These are phyloP conservation scores for Globisporangium cystogenes DNA, from an alignment of 352 stramenopile species.

Conservation along the genomic window DNA sequence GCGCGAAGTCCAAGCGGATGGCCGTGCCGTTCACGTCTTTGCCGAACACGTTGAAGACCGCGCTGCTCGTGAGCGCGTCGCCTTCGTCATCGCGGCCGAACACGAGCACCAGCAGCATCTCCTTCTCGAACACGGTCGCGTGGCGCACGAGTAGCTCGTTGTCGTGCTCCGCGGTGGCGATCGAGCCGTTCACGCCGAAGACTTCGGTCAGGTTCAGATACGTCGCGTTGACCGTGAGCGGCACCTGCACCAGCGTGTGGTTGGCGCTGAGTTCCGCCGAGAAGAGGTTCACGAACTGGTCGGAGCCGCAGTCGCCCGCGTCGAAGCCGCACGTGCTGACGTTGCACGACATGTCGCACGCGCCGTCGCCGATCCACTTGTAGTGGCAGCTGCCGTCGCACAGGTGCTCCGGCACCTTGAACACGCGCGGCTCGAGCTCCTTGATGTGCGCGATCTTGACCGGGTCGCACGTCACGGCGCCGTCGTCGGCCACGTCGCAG, in stretches of 20 bases:
- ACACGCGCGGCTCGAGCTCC: conserved; percentile 38
- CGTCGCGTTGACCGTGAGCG: conserved; percentile 54
- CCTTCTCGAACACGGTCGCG: conserved; percentile 62
- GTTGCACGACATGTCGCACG: conserved; percentile 78
- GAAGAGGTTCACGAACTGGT: conserved; percentile 31
- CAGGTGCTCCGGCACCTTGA: conserved; percentile 46
- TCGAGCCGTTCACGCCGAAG: conserved; percentile 57
- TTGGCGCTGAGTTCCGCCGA: conserved; percentile 41
- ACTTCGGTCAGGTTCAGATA: conserved; percentile 58
- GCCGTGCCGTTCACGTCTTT: conserved; percentile 27
- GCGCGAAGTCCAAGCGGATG: conserved; percentile 44
- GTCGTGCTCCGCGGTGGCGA: conserved; percentile 51
- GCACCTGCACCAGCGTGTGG: conserved; percentile 60
- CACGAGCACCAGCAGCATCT: conserved; percentile 74
- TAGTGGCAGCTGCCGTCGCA: conserved; percentile 74
- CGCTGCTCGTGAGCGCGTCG: conserved; percentile 53
- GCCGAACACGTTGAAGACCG: conserved; percentile 38
- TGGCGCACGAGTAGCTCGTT: conserved; percentile 65
- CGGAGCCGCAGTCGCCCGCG: conserved; percentile 63
- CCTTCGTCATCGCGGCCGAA: conserved; percentile 66
- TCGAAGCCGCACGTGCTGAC: conserved; percentile 81
- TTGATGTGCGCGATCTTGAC: conserved; percentile 58
- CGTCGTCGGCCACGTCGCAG: conserved; percentile 51
- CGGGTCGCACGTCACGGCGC: conserved; percentile 41
- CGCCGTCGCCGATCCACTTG: conserved; percentile 74